These are phyloP conservation scores for Andrographis paniculata DNA, from an alignment of 305 asterid species.

Conservation along the genomic window DNA sequence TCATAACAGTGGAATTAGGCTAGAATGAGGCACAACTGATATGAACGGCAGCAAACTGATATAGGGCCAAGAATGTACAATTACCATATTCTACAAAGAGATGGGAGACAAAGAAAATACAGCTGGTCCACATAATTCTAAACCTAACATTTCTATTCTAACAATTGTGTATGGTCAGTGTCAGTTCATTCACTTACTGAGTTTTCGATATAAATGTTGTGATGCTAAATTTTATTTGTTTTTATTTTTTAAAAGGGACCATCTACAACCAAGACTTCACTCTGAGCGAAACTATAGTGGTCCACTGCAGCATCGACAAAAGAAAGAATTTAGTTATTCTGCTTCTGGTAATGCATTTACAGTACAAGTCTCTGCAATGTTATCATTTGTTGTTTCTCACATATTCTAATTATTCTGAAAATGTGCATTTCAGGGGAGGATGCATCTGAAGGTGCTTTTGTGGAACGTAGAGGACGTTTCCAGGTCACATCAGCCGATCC, in stretches of 20 bases:
- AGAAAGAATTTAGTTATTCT: constrained; percentile 49
- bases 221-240: not conserved
- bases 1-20: too few relatives aligned
- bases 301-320: constrained; percentile 72
- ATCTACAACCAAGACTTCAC: constrained; percentile 43
- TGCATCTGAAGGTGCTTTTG: constrained; percentile 65
- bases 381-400: not conserved
- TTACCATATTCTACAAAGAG: too few relatives aligned
- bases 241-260: constrained; percentile 39
- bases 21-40: too few relatives aligned
- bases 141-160: too few relatives aligned
- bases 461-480: constrained; percentile 90
- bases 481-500: constrained; percentile 84
- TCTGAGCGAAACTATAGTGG: constrained; percentile 72
- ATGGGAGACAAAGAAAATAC: too few relatives aligned
- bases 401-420: not conserved
- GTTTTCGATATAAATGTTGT: constrained; percentile 1
- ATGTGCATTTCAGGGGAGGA: constrained; percentile 47
- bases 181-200: too few relatives aligned
- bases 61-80: too few relatives aligned
- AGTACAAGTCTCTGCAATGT: not conserved
- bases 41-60: too few relatives aligned
- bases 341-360: constrained; percentile 34
- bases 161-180: too few relatives aligned
- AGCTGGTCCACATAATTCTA: too few relatives aligned